Conservation (phyloP, 2,329 filamentous ascomycete species). For the Gaeumannomyces tritici region DNA sequence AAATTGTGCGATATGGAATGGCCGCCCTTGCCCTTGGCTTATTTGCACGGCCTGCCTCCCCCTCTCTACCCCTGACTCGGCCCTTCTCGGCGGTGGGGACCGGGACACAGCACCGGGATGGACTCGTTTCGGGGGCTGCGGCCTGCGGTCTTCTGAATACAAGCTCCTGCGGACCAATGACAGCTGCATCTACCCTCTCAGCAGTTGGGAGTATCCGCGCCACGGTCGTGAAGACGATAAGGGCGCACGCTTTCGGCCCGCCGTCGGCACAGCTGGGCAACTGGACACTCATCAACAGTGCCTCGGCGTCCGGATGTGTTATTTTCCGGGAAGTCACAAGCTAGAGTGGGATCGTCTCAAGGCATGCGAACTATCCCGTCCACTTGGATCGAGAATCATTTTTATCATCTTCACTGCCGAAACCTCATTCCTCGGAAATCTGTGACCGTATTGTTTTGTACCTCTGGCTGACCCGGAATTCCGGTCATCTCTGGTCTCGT, state of each 20-base stretch:
- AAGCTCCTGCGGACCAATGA: neutral
- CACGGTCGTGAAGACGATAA: neutral
- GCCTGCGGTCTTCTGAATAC: neutral
- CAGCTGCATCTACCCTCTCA: too few relatives aligned
- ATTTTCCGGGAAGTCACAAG: too few relatives aligned
- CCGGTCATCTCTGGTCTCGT: too few relatives aligned
- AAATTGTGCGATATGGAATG: neutral
- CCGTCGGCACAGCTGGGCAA: neutral
- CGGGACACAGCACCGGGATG: neutral
- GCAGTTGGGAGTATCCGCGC: neutral
- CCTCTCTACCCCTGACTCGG: neutral
- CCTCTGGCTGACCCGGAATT: too few relatives aligned
- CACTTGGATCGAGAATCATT: too few relatives aligned
- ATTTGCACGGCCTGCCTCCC: neutral
- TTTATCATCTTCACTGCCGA: too few relatives aligned
- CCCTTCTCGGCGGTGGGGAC: neutral
- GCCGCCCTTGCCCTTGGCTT: neutral
- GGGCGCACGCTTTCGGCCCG: neutral
- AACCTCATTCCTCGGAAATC: too few relatives aligned
- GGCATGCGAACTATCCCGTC: too few relatives aligned
- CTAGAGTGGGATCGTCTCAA: too few relatives aligned
- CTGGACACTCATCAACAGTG: too few relatives aligned
- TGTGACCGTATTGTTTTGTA: too few relatives aligned
- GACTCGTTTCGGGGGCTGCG: neutral
- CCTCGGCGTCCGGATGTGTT: too few relatives aligned